Evolutionary conservation across 495 filamentous ascomycete species (phyloP).

Genomic region (Polyplosphaeria fusca): DNA sequence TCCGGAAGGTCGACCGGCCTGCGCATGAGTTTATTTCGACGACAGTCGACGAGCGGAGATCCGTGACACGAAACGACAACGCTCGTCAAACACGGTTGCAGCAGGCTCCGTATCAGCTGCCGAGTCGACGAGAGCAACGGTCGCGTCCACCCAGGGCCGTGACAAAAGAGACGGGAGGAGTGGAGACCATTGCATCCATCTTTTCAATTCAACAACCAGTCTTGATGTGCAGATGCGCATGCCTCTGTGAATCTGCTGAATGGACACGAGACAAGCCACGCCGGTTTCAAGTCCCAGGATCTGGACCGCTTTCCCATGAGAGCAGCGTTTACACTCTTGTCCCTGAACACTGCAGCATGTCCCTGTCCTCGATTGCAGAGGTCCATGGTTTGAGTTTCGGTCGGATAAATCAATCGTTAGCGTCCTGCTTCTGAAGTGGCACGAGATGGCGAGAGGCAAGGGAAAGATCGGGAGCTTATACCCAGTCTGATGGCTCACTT

Average conservation of each 20-base stretch:
- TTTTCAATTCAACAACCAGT: too few species aligned
- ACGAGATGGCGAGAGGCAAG: not conserved
- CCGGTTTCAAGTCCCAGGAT: conserved; percentile 4
- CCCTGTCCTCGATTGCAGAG: too few species aligned
- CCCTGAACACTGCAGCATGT: conserved; percentile 8
- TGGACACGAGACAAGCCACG: conserved; percentile 4
- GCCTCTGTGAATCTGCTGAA: conserved; percentile 10
- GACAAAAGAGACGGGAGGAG: too few species aligned
- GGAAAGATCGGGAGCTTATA: not conserved
- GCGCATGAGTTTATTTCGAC: conserved; percentile 1
- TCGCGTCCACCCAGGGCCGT: too few species aligned
- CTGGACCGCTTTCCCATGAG: conserved; percentile 10
- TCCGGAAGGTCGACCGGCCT: conserved; percentile 1
- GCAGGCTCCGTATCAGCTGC: too few species aligned
- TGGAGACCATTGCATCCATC: too few species aligned
- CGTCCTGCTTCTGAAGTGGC: too few species aligned
- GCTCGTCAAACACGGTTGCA: too few species aligned
- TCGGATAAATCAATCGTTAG: too few species aligned
- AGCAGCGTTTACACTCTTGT: conserved; percentile 3
- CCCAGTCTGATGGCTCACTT: not conserved
- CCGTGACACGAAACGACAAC: not conserved
- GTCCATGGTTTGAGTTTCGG: too few species aligned
- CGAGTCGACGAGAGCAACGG: too few species aligned
- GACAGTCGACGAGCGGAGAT: not conserved
- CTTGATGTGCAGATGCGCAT: too few species aligned